Base-by-base conservation (phyloP, 768 basidiomycete genomes). In the Roridomyces roridus region DNA sequence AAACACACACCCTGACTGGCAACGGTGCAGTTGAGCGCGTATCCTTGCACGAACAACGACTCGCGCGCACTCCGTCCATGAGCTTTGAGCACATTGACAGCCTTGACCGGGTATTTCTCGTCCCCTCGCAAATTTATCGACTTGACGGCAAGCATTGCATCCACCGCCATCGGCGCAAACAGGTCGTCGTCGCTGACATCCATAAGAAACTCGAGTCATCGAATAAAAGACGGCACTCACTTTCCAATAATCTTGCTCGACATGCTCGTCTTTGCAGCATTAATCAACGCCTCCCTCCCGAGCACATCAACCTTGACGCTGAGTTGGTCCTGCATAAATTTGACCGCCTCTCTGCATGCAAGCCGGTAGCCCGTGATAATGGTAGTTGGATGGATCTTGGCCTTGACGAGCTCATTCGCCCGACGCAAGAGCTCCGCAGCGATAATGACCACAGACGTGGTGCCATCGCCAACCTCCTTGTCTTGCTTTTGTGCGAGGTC, bases 401-500 rank as follows among this genome's bases (percentile, higher is more conserved):
- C 89, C 77, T 97, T 94, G 63, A 99, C 95, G 40, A 99, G 88
- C 71, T 98, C 97, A 70, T 98, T 98, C 51, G 96, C 97, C 50
- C 97, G 86, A 59, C 93, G 89, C 63, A 98, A 81, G 42, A 98
- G 85, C 73, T 98, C 97, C n/a, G 97, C 95, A 50, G 96, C 96
- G 70, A 99, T 85, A 65, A 99, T 92, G 44, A 99, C 97, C 39
- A 99, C 97, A 21, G 95, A 98, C 3, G 97, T 99, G 8, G 97
- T 99, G 14, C 97, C 97, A 77, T 99, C 97, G 34, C 97, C 97
- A 10, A 99, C 97, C 75, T 99, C 97, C 71, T 96, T 97, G 74
- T 99, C 97, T 74, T 98, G 96, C 68, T 98, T 98, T 75, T 98
- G 96, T 2, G 97, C 95, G 41, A 99, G 91, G 74, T 98, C 95